Evolutionary conservation across 441 rosid genomes (phyloP), one percentile per base, ranked within the genome.

Genomic region (Croton setiger): DNA sequence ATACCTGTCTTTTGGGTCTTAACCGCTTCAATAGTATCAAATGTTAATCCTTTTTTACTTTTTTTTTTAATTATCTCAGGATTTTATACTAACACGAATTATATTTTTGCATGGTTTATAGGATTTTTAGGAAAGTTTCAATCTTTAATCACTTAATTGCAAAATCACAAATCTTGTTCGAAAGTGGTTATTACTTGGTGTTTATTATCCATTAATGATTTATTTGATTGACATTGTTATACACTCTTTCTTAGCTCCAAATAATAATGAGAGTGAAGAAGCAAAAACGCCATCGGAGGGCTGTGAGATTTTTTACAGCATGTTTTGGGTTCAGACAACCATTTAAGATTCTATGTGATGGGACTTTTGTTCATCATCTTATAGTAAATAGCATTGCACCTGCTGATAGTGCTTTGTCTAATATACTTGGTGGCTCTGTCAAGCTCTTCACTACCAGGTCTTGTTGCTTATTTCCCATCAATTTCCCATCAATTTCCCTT

Each of bases 381-480:
- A 80, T 92, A 11, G 69, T 72, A 17, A 74, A 84, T 63, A 51
- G 74, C 41, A 78, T 92, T 54, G 80, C 79, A 36, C 92, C 96
- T 63, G 91, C 93, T 5, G 96, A 94, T 53, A 76, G 79, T 11
- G 89, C 91, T 58, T 75, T 90, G 64, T 74, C 90, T 20, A 84
- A 75, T 48, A 83, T 85, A 23, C 96, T 90, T 33, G 82, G 88
- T 12, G 94, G 84, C 7, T 74, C 91, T 11, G 91, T 90, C 75
- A 94, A 86, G 87, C 92, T 92, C 80, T 94, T 88, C 87, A 88
- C 92, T 45, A 88, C 92, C 72, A 84, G 85, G 98, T 92, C 44
- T 4, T 33, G 13, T 13, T 2, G 44, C 54, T 14, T 47, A n/a
- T 7, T 47, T 47, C 15, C 51, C n/a, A n/a, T n/a, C n/a, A n/a